Conservation (phyloP, 805 yeast genomes). For the Lipomyces sp. region DNA sequence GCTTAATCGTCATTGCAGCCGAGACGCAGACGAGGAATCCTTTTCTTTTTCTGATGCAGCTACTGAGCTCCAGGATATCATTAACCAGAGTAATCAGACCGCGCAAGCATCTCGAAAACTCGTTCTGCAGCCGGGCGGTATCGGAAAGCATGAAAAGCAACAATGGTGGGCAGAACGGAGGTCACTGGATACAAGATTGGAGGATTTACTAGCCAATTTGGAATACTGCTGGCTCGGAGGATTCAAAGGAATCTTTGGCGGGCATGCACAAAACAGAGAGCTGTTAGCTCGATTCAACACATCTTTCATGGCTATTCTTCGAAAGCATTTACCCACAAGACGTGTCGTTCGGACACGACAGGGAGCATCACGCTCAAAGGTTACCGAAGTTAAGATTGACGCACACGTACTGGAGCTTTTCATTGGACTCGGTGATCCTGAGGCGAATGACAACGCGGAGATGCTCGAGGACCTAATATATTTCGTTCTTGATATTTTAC, state of each 20-base stretch:
- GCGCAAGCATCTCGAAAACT: slow-evolving; percentile 17
- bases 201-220: slow-evolving; percentile 51
- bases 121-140: background rate
- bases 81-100: slow-evolving; percentile 57
- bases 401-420: slow-evolving; percentile 52
- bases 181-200: slow-evolving; percentile 55
- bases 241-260: slow-evolving; percentile 59
- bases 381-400: slow-evolving; percentile 39
- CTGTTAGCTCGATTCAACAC: slow-evolving; percentile 39
- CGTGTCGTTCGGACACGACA: slow-evolving; percentile 34
- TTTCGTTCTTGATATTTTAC: slow-evolving; percentile 57
- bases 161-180: slow-evolving; percentile 78
- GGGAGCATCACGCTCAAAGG: slow-evolving; percentile 7
- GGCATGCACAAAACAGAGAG: slow-evolving; percentile 33
- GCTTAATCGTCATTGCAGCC: slow-evolving; percentile 47
- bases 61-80: slow-evolving; percentile 49
- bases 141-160: slow-evolving; percentile 50
- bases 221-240: slow-evolving; percentile 78
- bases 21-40: slow-evolving; percentile 45
- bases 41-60: slow-evolving; percentile 49
- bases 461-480: slow-evolving; percentile 61
- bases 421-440: slow-evolving; percentile 46
- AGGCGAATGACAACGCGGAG: slow-evolving; percentile 38
- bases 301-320: slow-evolving; percentile 43
- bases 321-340: slow-evolving; percentile 51